phyloP scores from a whole-genome alignment of 441 rosid species.

The Pelargonium australe region DNA sequence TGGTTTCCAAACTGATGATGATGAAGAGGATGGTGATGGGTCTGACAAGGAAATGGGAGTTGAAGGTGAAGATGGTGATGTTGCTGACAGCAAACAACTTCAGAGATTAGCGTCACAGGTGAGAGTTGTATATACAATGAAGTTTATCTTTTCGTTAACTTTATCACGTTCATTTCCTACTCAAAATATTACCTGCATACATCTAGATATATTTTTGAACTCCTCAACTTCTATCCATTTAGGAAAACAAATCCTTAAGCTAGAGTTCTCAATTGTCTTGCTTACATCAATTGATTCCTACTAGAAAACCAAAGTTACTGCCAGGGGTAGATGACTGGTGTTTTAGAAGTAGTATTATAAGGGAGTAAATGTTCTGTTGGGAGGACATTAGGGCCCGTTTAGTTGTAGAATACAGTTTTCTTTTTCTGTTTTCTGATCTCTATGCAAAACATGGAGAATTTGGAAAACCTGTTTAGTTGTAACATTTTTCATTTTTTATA shows the following conservation, averaged over 20 bases:
- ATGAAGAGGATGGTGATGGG: conserved; percentile 70
- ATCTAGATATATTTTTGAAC: not conserved
- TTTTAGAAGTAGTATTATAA: too few species aligned
- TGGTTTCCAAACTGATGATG: conserved; percentile 82
- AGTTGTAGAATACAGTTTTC: too few species aligned
- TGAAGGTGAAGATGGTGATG: conserved; percentile 84
- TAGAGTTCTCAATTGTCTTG: not conserved
- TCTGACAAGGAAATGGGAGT: conserved; percentile 78
- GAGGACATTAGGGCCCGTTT: too few species aligned
- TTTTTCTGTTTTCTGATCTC: too few species aligned
- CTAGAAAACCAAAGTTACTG: not conserved
- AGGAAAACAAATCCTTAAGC: too few species aligned
- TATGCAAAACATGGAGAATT: too few species aligned
- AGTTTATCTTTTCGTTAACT: not conserved
- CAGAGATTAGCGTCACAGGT: conserved; percentile 88
- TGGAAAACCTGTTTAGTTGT: too few species aligned
- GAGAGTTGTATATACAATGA: not conserved
- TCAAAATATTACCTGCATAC: not conserved
- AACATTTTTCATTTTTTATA: too few species aligned
- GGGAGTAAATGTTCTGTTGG: too few species aligned
- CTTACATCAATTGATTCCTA: not conserved
- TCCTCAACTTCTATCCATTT: too few species aligned
- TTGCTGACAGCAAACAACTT: conserved; percentile 71
- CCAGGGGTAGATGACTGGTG: not conserved
- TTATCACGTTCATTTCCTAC: not conserved